These are phyloP conservation scores for Naganishia sp. DNA, from an alignment of 1,284 basidiomycete genomes.

Conservation along the genomic window DNA sequence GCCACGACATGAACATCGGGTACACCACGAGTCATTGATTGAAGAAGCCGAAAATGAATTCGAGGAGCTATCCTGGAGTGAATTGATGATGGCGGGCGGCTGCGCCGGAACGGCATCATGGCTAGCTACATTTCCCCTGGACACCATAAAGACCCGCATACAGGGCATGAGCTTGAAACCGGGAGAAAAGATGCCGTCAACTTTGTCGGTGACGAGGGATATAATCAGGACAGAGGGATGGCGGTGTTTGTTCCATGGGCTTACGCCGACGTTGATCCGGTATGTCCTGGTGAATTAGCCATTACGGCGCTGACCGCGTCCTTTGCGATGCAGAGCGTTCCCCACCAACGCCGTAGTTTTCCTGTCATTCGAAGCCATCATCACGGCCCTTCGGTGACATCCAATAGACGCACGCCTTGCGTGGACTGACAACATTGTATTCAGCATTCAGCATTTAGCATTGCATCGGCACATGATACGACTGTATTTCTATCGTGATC, in stretches of 20 bases:
- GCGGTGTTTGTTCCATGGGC: conserved; percentile 60
- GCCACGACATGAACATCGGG: conserved; percentile 28
- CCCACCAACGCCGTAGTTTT: conserved; percentile 56
- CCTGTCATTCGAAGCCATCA: conserved; percentile 52
- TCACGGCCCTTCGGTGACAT: conserved; percentile 36
- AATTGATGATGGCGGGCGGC: conserved; percentile 72
- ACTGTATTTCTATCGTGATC: background rate
- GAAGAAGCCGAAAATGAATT: conserved; percentile 59
- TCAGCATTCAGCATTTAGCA: conserved; percentile 7
- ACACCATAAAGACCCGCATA: conserved; percentile 82
- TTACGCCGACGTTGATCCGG: conserved; percentile 76
- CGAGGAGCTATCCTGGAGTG: conserved; percentile 60
- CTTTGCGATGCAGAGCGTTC: conserved; percentile 37
- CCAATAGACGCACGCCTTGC: too few relatives aligned
- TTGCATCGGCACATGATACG: conserved; percentile 4
- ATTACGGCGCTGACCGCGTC: conserved; percentile 3
- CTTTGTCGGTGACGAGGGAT: conserved; percentile 56
- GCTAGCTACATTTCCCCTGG: conserved; percentile 73
- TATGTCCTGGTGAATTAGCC: conserved; percentile 50
- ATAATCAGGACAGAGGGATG: conserved; percentile 60
- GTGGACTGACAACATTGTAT: conserved; percentile 14
- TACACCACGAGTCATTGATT: conserved; percentile 55
- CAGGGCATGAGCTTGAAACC: conserved; percentile 57
- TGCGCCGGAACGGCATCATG: conserved; percentile 63
- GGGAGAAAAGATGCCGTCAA: conserved; percentile 28